Conservation (phyloP, 306 rosid genomes). For the Pachyrhizus erosus region DNA sequence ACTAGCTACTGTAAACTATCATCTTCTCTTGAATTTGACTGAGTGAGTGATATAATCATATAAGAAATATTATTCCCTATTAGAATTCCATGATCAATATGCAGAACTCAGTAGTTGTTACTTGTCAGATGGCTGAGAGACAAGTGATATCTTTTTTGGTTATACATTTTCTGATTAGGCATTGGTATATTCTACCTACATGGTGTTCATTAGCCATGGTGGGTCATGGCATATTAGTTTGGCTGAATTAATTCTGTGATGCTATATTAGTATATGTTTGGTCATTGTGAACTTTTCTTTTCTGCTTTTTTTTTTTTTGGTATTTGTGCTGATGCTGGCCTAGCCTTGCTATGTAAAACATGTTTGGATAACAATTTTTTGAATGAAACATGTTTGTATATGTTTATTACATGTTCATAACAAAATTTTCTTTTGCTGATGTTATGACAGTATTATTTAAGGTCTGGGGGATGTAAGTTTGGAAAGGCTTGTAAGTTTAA, state of each 20-base stretch:
- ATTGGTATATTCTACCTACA: slow-evolving; percentile 7
- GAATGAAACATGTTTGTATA: slow-evolving; percentile 5
- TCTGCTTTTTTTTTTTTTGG: not conserved
- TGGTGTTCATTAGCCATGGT: not conserved
- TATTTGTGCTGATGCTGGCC: not conserved
- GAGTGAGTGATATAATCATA: not conserved
- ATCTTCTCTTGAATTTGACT: not conserved
- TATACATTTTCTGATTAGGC: not conserved
- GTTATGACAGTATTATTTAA: slow-evolving; percentile 74
- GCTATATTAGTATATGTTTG: not conserved
- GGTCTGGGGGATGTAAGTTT: slow-evolving; percentile 86
- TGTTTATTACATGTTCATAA: slow-evolving; percentile 41
- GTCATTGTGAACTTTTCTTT: not conserved
- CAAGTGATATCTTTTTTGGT: not conserved
- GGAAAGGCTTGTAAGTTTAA: slow-evolving; percentile 84
- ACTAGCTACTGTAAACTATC: not conserved
- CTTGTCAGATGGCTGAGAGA: not conserved
- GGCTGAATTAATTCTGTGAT: slow-evolving; percentile 2
- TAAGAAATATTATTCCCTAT: not conserved
- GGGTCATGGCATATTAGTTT: slow-evolving; percentile 9
- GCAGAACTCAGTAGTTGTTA: slow-evolving; percentile 10
- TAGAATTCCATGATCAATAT: slow-evolving; percentile 25
- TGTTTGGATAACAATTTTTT: slow-evolving; percentile 11
- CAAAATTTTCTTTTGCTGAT: slow-evolving; percentile 39
- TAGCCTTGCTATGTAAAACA: slow-evolving; percentile 10